Evolutionary conservation across 805 yeast species (phyloP), one percentile per base, ranked within the genome.

Genomic region (Ogataea minuta): DNA sequence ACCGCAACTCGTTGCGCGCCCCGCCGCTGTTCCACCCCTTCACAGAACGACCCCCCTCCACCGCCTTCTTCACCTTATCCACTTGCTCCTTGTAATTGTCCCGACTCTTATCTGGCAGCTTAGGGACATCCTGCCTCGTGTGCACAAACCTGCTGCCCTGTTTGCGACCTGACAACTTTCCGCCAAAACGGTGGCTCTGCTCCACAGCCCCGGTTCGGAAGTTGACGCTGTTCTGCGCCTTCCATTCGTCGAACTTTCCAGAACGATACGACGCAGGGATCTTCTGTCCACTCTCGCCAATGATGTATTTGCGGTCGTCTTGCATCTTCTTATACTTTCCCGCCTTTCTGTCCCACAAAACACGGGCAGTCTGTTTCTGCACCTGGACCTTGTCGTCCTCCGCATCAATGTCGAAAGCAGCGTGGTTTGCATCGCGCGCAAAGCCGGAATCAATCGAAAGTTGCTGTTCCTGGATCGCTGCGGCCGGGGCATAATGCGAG

Each of bases 201-300:
- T 78, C 86, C 48, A 67, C 57, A 0, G 83, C 67, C 9, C 86
- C 89, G 17, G 72, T 77, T 35, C 65, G 67, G 23, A 56, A 52
- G 31, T 78, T 71, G 31, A 78, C 56, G 49, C 74, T 77, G 60
- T 88, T 76, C 26, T 79, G 77, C 48, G 79, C 73, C 59, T 84
- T 84, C 99, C 99, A 93, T 29, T 81, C 83, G 39, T 90, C 98
- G 56, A 79, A 93, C 49, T 87, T 79, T 31, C 99, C 99, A 2
- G 95, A 81, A 57, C 86, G 75, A 66, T 81, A 88, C 10, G 93
- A 74, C 1, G 99, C 98, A 6, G 98, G 96, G 34, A 93, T 78
- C 59, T 77, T 78, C 53, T 84, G 89, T 6, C 99, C 99, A 62
- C 87, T 82, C 62, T 93, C 99, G 46, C 98, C 95, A 48, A 88